Base-by-base conservation (phyloP, 2,329 filamentous ascomycete species). In the Verticillium albo-atrum region DNA sequence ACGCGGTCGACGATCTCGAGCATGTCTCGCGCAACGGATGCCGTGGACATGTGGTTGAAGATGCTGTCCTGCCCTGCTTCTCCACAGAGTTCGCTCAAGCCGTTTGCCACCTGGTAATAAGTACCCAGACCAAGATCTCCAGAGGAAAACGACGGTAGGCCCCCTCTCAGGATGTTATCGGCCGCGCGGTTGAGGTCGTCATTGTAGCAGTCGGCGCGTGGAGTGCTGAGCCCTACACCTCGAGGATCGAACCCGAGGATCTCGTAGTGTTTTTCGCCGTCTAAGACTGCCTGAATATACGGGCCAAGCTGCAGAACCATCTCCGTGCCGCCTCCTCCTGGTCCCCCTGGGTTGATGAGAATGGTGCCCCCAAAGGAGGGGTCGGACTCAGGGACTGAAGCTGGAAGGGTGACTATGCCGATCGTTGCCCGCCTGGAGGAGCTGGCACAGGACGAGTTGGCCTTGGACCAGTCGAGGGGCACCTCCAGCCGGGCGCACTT, bases 201-300 rank as follows among this genome's bases (percentile, higher is more conserved):
- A 2, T 67, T 65, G 61, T 71, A 80, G 68, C 78, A 80, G 56
- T 77, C 70, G 1, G 72, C 70, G 12, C 54, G 57, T 0, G 78
- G 78, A 6, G 70, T 71, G 3, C 72, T 75, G 58, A 68, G 64
- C 2, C 68, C 71, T 5, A 79, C 62, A 25, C 77, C 79, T 4
- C 78, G 72, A 0, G 78, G 78, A 62, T 81, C 78, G 62, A 78
- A 80, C 6, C 72, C 72, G 4, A 80, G 62, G 17, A 79, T 70
- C 58, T 77, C 75, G 50, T 77, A 77, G 60, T 77, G 73, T 6
- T 67, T 68, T 15, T 63, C 62, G 10, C 59, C 61, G 55, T 65
- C 65, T 6, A 67, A 57, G n/a, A 68, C 63, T 2, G 10, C 17
- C 20, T 37, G 54, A 1, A 55, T 20, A 4, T 55, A 55, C 27